A percentile compares a stretch with the other conserved stretches of the same genome.
Evolutionary conservation across 345 rosid genomes (phyloP).

Genomic region (Boechera retrofracta): DNA sequence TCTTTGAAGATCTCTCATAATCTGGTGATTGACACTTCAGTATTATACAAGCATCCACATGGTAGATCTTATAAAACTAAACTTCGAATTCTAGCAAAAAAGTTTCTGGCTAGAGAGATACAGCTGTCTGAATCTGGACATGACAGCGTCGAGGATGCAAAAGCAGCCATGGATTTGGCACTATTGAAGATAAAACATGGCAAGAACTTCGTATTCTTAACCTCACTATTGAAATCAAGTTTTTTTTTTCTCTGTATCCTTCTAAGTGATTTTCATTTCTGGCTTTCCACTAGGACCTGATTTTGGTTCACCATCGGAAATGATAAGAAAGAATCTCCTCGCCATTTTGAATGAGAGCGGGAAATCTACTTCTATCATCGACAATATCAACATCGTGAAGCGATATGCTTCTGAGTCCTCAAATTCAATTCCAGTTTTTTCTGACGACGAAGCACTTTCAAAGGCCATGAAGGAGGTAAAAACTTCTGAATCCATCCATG

Average conservation of each 20-base stretch:
- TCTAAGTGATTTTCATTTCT: constrained; percentile 18
- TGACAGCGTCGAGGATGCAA: constrained; percentile 93
- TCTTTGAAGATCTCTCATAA: constrained; percentile 86
- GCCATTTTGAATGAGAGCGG: constrained; percentile 68
- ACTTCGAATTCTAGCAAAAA: constrained; percentile 80
- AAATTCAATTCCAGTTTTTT: constrained; percentile 75
- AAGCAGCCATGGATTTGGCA: constrained; percentile 89
- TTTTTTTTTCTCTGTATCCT: constrained; percentile 1
- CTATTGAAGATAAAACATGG: constrained; percentile 83
- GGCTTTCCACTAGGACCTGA: constrained; percentile 72
- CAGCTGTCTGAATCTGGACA: constrained; percentile 81
- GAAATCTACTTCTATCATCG: constrained; percentile 76
- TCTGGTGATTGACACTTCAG: constrained; percentile 90
- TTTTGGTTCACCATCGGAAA: constrained; percentile 78
- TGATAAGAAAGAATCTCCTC: constrained; percentile 70
- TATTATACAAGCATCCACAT: constrained; percentile 81
- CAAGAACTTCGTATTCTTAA: constrained; percentile 40
- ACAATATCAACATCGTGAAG: constrained; percentile 69
- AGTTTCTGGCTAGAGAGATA: constrained; percentile 83
- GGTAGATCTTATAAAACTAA: constrained; percentile 80
- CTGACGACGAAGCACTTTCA: constrained; percentile 82
- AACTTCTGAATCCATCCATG: constrained; percentile 13
- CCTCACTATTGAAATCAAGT: neutral
- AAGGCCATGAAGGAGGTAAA: constrained; percentile 83
- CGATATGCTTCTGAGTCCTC: constrained; percentile 76